A percentile compares a stretch with the other conserved stretches of the same genome.
Evolutionary conservation across 2,329 filamentous ascomycete genomes (phyloP).

Genomic region (Alternaria angustiovoidea): DNA sequence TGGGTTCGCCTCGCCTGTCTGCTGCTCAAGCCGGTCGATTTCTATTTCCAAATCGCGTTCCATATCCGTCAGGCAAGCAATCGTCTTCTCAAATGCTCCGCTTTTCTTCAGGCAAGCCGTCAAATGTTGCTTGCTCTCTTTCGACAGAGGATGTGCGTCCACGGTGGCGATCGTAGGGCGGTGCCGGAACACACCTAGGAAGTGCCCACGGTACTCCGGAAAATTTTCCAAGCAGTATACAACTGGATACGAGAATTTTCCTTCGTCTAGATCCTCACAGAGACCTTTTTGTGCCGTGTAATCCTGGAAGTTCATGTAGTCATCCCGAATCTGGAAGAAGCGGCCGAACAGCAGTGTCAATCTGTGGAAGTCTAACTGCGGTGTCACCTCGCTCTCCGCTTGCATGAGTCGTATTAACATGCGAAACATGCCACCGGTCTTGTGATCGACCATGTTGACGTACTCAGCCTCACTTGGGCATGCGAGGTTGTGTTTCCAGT

Average conservation of each 20-base stretch:
- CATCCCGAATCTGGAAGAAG: background rate
- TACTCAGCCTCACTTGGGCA: background rate
- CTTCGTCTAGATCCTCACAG: background rate
- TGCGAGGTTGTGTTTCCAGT: background rate
- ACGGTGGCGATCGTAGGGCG: background rate
- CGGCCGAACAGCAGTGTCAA: background rate
- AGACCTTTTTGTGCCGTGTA: background rate
- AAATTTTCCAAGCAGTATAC: background rate
- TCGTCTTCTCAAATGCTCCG: constrained; percentile 4
- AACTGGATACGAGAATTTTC: background rate
- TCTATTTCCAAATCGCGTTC: constrained; percentile 3
- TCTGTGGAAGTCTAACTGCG: background rate
- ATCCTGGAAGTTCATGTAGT: constrained; percentile 1
- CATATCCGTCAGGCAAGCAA: constrained; percentile 2
- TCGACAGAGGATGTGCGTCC: background rate
- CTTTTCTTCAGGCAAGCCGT: constrained; percentile 3
- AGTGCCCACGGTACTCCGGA: constrained; percentile 5
- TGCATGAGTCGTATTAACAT: background rate
- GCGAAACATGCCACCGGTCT: constrained; percentile 2
- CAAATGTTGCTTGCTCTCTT: constrained; percentile 1
- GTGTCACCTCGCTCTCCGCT: background rate
- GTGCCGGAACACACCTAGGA: constrained; percentile 3
- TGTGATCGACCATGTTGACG: background rate
- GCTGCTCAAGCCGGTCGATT: background rate
- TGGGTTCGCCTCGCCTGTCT: background rate